A percentile compares a stretch with the other conserved stretches of the same genome.
Conservation (phyloP, 139 green algal species). For the Diplosphaera chodatii region DNA sequence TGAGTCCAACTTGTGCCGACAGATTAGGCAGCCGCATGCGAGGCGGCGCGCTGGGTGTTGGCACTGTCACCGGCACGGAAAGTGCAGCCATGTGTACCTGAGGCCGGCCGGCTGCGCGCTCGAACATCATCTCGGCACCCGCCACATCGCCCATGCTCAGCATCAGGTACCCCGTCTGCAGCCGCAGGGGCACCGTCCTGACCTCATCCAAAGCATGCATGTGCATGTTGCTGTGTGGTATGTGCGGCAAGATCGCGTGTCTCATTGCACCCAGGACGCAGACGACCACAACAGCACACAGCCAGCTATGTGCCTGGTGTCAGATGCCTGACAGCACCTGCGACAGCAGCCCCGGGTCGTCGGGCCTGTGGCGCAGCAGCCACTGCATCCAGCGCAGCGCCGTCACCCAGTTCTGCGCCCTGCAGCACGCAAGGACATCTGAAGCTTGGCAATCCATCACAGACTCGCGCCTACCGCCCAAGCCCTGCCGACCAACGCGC, state of each 20-base stretch:
- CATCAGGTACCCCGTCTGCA: constrained; percentile 17
- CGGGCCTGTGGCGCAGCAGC: constrained; percentile 6
- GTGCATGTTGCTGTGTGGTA: no score
- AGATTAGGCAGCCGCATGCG: neutral
- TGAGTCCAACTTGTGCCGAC: no score
- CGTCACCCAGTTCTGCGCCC: constrained; percentile 7
- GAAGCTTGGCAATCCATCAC: no score
- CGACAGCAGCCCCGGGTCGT: constrained; percentile 7
- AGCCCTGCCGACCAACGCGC: no score
- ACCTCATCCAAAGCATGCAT: no score
- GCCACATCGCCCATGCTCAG: constrained; percentile 21
- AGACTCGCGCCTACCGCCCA: no score
- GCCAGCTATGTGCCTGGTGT: no score
- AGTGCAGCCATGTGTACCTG: neutral
- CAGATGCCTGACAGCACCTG: no score
- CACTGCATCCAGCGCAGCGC: constrained; percentile 17
- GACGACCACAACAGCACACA: no score
- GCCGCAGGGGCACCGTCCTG: neutral
- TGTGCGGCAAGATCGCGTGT: no score
- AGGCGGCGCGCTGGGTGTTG: neutral
- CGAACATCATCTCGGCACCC: constrained; percentile 10
- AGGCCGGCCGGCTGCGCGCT: constrained; percentile 4
- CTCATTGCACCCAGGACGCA: no score
- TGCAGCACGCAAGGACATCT: neutral
- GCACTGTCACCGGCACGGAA: no score